Evolutionary conservation across 1,139 yeast genomes (phyloP), one percentile per base, ranked within the genome.

Genomic region (Yamadazyma taylorii): DNA sequence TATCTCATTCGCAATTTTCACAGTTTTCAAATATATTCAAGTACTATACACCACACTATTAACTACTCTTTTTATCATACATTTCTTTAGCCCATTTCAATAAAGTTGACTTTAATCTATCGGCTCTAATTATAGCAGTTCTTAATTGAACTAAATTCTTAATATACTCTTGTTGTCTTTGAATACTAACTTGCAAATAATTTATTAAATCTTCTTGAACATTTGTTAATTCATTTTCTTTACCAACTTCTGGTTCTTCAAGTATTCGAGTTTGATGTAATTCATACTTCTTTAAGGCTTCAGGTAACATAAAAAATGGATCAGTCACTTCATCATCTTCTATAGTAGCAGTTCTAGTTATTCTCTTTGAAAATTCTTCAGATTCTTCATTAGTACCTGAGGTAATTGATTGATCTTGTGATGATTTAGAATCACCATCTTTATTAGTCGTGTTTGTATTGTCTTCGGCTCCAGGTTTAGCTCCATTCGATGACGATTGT

Each of bases 131-230:
- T 17, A 90, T 66, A 1, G 90, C 94, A 51, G 75, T 75, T 47
- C 97, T 73, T 32, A 92, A 75, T 30, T 72, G 76, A 17, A 78
- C 69, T 56, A 92, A 68, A 46, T 89, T 85, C 52, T 94, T 75
- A 38, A 89, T 83, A 56, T 85, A 90, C 60, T 92, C 97, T 56
- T 87, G 90, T 52, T 88, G 88, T 55, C 97, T 74, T 61, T 92
- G 97, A 35, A 88, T 69, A 45, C 75, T 67, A 31, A 71, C 75
- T 46, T 71, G 77, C 33, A 71, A 52, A 44, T 67, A 69, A 46
- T 69, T 71, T 34, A 68, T 60, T 43, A 71, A 58, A 33, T 71
- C 76, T 37, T 66, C 73, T 44, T 67, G 63, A n/a, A 67, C 49
- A 13, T 43, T 42, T 8, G 52, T 45, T 28, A 57, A 49, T 38